Evolutionary conservation across 2,329 filamentous ascomycete genomes (phyloP).

Genomic region (Kalmusia sp.): DNA sequence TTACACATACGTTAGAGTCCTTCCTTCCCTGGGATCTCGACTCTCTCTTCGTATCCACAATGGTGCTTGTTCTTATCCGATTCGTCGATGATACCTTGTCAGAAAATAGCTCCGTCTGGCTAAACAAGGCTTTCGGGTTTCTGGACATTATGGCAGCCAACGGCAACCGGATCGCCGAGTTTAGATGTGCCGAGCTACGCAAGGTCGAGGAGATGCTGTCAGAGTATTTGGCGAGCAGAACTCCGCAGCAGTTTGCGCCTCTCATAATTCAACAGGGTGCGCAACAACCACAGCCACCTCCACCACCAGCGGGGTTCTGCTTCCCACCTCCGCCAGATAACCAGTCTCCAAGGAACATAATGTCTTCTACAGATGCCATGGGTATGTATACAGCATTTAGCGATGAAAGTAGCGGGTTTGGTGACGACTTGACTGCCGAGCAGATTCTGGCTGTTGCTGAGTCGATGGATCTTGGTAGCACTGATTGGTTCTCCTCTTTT

Average conservation of each 20-base stretch:
- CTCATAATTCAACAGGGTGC: background rate
- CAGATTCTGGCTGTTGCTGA: constrained; percentile 59
- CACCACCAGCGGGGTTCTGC: constrained; percentile 4
- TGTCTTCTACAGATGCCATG: constrained; percentile 17
- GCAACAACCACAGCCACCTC: background rate
- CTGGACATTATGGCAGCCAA: constrained; percentile 57
- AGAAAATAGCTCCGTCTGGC: constrained; percentile 46
- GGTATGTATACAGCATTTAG: constrained; percentile 26
- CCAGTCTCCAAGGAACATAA: constrained; percentile 13
- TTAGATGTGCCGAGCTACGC: constrained; percentile 54
- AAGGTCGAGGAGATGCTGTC: constrained; percentile 53
- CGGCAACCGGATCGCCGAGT: constrained; percentile 56
- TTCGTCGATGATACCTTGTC: constrained; percentile 41
- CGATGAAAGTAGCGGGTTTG: constrained; percentile 34
- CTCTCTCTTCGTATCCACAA: constrained; percentile 52
- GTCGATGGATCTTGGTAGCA: constrained; percentile 53
- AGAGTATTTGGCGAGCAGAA: constrained; percentile 27
- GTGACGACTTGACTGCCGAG: constrained; percentile 52
- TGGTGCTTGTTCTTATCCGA: constrained; percentile 50
- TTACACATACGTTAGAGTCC: constrained; percentile 45
- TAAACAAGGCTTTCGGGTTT: constrained; percentile 52
- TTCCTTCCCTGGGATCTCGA: constrained; percentile 60
- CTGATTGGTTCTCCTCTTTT: constrained; percentile 55
- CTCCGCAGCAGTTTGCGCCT: constrained; percentile 7
- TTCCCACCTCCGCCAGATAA: constrained; percentile 18